Evolutionary conservation across 169 alveolate genomes (phyloP).

Genomic region (Eimeria praecox): DNA sequence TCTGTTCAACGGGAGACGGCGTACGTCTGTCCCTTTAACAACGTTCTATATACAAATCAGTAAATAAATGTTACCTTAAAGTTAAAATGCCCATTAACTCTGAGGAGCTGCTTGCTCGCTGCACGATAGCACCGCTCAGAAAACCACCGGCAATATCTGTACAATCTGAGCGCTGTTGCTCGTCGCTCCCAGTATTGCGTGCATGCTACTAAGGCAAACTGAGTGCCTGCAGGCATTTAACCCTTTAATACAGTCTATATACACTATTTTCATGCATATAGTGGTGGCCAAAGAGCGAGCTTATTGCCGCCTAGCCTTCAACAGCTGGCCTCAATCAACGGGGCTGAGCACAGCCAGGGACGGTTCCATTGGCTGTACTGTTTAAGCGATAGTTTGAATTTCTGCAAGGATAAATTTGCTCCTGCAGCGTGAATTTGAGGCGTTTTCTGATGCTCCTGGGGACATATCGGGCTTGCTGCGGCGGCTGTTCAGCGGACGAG

Average conservation of each 20-base stretch:
- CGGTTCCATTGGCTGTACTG: neutral
- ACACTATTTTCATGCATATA: neutral
- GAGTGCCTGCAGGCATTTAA: neutral
- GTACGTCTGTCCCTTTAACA: neutral
- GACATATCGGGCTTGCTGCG: neutral
- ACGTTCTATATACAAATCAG: neutral
- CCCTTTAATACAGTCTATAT: neutral
- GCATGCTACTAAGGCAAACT: neutral
- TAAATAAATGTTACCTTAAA: neutral
- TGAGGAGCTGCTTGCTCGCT: neutral
- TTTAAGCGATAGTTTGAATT: neutral
- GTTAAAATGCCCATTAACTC: neutral
- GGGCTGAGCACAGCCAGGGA: neutral
- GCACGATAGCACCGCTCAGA: neutral
- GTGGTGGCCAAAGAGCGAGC: neutral
- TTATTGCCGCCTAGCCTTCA: neutral
- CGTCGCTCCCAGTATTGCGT: neutral
- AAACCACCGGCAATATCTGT: neutral
- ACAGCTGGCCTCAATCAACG: constrained; percentile 2
- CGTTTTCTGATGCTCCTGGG: neutral
- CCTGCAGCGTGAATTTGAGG: neutral
- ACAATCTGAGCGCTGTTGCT: constrained; percentile 2
- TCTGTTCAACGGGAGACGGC: neutral
- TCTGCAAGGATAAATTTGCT: neutral
- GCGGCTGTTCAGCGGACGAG: neutral